Conservation (phyloP, 1,284 basidiomycete genomes). For the Microbotryum violaceum region DNA sequence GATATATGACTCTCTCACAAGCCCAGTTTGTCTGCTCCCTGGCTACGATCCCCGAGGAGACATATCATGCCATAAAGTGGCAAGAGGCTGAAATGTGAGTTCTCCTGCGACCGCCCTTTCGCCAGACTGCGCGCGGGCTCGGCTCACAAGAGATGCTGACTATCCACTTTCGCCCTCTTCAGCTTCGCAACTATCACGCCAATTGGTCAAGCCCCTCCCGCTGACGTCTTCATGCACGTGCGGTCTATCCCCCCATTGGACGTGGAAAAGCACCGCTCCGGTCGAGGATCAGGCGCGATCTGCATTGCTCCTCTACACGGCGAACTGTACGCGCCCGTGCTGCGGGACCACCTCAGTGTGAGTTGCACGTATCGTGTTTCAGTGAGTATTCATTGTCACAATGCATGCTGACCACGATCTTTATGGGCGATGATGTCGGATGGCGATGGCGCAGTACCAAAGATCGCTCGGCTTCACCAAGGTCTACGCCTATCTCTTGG, state of each 20-base stretch:
- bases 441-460: slow-evolving; percentile 1
- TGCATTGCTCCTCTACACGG: slow-evolving; percentile 6
- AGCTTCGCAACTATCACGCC: slow-evolving; percentile 6
- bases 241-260: background rate
- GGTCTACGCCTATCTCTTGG: slow-evolving; percentile 13
- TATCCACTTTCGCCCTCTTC: background rate
- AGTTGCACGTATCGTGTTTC: background rate
- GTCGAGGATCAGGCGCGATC: slow-evolving; percentile 2
- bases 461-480: slow-evolving; percentile 8
- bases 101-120: background rate
- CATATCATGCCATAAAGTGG: background rate
- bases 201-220: background rate
- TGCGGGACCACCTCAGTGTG: slow-evolving; percentile 6
- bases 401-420: too few relatives aligned
- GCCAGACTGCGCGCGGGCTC: too few relatives aligned
- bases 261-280: slow-evolving; percentile 1
- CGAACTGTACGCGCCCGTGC: slow-evolving; percentile 6
- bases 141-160: background rate
- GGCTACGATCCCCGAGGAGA: background rate
- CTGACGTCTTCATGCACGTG: background rate
- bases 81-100: slow-evolving; percentile 6
- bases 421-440: background rate
- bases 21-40: slow-evolving; percentile 3
- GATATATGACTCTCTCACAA: background rate
- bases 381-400: background rate